Evolutionary conservation across 2,329 filamentous ascomycete species (phyloP).

Genomic region (Hypoxylon sp.): DNA sequence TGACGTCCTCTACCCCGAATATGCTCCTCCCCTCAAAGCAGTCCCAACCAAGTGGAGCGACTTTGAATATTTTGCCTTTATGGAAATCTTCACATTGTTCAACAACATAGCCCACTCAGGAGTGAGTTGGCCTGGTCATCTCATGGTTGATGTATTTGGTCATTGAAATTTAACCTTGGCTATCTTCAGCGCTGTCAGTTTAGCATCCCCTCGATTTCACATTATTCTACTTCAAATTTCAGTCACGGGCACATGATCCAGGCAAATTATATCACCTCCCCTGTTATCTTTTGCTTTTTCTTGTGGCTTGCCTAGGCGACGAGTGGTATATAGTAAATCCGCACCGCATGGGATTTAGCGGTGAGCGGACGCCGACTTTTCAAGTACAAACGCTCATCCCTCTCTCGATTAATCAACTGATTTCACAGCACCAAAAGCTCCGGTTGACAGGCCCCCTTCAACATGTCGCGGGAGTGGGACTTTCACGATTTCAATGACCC

Average conservation of each 20-base stretch:
- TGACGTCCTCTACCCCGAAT: neutral
- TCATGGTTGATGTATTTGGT: too few species aligned
- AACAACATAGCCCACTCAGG: too few species aligned
- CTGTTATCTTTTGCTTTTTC: slow-evolving; percentile 1
- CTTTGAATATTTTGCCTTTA: neutral
- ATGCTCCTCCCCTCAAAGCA: neutral
- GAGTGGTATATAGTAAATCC: slow-evolving; percentile 7
- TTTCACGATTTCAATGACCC: slow-evolving; percentile 30
- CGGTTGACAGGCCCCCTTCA: neutral
- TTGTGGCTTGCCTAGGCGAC: neutral
- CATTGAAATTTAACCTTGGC: too few species aligned
- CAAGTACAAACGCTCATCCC: neutral
- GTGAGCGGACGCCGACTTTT: neutral
- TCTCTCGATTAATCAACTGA: neutral
- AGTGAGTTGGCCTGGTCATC: neutral
- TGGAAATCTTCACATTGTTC: neutral
- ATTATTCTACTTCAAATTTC: neutral
- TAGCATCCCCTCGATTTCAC: neutral
- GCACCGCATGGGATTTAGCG: neutral
- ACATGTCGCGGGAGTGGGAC: slow-evolving; percentile 21
- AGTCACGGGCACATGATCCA: neutral
- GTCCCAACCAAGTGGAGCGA: neutral
- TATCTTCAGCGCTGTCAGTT: neutral
- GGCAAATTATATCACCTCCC: neutral
- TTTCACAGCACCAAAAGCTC: neutral